These are phyloP conservation scores for Ganoderma boninense DNA, from an alignment of 1,284 basidiomycete species.

Conservation along the genomic window DNA sequence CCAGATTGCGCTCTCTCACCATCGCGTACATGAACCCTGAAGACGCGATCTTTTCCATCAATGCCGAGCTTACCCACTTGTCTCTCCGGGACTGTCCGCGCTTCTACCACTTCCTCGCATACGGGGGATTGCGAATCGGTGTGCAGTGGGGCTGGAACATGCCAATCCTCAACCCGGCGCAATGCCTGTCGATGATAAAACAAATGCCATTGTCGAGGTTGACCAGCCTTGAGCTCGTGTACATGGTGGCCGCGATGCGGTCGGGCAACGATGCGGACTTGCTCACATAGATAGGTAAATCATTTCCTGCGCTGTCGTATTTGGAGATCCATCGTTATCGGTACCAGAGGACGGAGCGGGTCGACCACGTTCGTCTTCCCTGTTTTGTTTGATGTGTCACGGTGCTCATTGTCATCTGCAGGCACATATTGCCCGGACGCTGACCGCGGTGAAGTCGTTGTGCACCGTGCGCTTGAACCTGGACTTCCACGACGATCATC, in stretches of 20 bases:
- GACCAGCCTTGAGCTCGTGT: constrained; percentile 9
- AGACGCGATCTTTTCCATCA: constrained; percentile 2
- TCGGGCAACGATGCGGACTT: constrained; percentile 10
- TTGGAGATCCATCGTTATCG: constrained; percentile 16
- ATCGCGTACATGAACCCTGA: background rate
- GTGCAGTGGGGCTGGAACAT: too few relatives aligned
- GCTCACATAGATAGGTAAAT: background rate
- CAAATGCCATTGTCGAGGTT: constrained; percentile 7
- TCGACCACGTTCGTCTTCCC: background rate
- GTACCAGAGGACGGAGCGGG: background rate
- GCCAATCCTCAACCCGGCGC: background rate
- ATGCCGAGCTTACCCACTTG: constrained; percentile 6
- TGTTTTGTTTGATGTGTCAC: too few relatives aligned
- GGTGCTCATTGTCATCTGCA: background rate
- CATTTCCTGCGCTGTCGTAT: background rate
- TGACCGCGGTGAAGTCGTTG: background rate
- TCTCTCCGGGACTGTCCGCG: too few relatives aligned
- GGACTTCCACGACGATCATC: background rate
- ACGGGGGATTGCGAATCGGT: too few relatives aligned
- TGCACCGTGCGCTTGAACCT: background rate
- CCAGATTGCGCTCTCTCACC: background rate
- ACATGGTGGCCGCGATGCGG: background rate
- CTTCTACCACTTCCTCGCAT: background rate
- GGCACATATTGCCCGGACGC: background rate
- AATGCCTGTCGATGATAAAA: background rate